phyloP scores from a whole-genome alignment of 2,329 filamentous ascomycete genomes.

The Emmonsiellopsis sp. region DNA sequence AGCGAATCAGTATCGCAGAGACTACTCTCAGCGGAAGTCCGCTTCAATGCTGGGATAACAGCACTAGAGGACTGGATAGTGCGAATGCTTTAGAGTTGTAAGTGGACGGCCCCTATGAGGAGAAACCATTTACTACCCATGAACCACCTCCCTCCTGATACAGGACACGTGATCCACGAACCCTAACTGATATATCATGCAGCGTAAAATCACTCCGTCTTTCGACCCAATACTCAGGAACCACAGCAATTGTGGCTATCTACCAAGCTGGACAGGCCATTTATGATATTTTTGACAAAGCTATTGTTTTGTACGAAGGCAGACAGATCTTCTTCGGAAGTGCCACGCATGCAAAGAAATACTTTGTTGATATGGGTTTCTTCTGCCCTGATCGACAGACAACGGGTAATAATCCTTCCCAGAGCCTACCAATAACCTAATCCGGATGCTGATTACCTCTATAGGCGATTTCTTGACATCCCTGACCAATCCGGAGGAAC shows the following conservation, averaged over 20 bases:
- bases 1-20: constrained; percentile 74
- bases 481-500: constrained; percentile 72
- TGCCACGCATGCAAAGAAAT: constrained; percentile 55
- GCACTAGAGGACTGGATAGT: constrained; percentile 59
- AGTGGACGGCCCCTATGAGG: no score
- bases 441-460: no score
- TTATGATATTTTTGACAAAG: constrained; percentile 68
- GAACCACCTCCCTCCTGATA: no score
- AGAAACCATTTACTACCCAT: no score
- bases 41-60: constrained; percentile 68
- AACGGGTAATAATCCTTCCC: constrained; percentile 28
- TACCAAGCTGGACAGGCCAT: constrained; percentile 82
- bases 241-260: constrained; percentile 73
- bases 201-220: constrained; percentile 59
- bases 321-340: constrained; percentile 70
- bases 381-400: constrained; percentile 66
- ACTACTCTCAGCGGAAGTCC: constrained; percentile 69
- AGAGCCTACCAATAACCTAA: no score
- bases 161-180: no score
- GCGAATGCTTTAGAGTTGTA: constrained; percentile 57
- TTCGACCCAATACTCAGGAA: constrained; percentile 74
- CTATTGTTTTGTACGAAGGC: constrained; percentile 69
- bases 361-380: constrained; percentile 72
- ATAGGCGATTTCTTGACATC: constrained; percentile 69
- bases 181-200: no score